A percentile compares a stretch with the other conserved stretches of the same genome.
Evolutionary conservation across 352 stramenopile genomes (phyloP).

Genomic region (Aphanomyces invadans): DNA sequence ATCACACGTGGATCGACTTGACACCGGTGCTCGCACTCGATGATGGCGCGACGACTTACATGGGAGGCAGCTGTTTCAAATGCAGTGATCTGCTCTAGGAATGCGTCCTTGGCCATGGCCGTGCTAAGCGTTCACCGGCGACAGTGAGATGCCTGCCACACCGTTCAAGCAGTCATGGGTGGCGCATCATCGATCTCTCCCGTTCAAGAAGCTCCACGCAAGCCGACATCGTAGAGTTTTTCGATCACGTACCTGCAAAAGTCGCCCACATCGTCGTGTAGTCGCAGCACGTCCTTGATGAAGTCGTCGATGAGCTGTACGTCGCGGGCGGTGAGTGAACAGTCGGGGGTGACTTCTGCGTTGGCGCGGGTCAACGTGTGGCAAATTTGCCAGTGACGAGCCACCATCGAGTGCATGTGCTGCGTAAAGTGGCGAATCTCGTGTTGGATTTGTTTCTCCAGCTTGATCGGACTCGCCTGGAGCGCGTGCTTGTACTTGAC

Average conservation of each 20-base stretch:
- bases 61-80: neutral
- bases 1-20: no score
- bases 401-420: neutral
- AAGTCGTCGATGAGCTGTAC: neutral
- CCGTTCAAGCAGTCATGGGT: no score
- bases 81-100: neutral
- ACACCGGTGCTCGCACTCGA: no score
- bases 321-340: neutral
- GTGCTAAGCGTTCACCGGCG: neutral
- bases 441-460: slow-evolving; percentile 18
- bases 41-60: neutral
- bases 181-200: no score
- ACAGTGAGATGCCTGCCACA: no score
- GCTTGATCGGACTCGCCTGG: slow-evolving; percentile 14
- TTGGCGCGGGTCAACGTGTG: neutral
- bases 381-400: neutral
- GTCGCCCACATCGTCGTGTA: slow-evolving; percentile 1
- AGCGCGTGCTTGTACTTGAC: slow-evolving; percentile 17
- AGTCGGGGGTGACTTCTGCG: neutral
- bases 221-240: no score
- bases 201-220: no score
- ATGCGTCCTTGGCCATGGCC: neutral
- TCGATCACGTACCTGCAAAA: slow-evolving; percentile 20
- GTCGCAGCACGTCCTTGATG: neutral
- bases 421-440: slow-evolving; percentile 15